A percentile compares a stretch with the other conserved stretches of the same genome.
phyloP scores from a whole-genome alignment of 768 basidiomycete species.

The Trametes sanguinea region DNA sequence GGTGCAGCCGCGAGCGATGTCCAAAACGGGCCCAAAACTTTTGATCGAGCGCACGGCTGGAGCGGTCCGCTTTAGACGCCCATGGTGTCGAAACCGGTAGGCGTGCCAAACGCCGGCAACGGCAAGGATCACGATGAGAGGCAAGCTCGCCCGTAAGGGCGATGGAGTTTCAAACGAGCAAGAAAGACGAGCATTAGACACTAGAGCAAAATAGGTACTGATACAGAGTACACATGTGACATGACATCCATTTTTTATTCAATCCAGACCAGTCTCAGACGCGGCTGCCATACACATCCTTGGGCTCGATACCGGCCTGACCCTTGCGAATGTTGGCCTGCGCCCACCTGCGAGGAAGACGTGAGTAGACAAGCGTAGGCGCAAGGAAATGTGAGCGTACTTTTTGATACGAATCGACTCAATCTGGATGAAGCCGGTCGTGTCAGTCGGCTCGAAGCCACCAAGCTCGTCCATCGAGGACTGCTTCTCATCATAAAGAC shows the following conservation, averaged over 20 bases:
- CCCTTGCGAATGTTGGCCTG: slow-evolving; percentile 85
- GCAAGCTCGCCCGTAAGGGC: no score
- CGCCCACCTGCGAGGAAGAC: slow-evolving; percentile 63
- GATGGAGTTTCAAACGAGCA: not conserved
- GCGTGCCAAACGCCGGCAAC: no score
- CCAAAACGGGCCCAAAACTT: not conserved
- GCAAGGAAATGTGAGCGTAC: slow-evolving; percentile 43
- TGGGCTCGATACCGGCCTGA: slow-evolving; percentile 33
- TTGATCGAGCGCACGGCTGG: not conserved
- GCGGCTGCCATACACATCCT: slow-evolving; percentile 24
- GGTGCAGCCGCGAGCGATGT: not conserved
- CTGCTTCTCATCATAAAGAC: slow-evolving; percentile 92
- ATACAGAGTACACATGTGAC: not conserved
- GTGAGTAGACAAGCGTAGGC: not conserved
- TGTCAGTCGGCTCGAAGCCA: slow-evolving; percentile 95
- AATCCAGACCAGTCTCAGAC: not conserved
- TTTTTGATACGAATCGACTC: slow-evolving; percentile 98
- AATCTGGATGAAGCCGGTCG: slow-evolving; percentile 95
- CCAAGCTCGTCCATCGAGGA: slow-evolving; percentile 99
- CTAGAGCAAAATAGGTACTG: not conserved
- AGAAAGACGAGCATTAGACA: not conserved
- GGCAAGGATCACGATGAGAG: no score
- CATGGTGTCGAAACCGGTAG: not conserved
- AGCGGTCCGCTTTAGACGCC: not conserved
- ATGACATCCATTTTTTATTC: not conserved